Evolutionary conservation across 2,329 filamentous ascomycete genomes (phyloP).

Genomic region (Pseudophaeomoniella oleicola): DNA sequence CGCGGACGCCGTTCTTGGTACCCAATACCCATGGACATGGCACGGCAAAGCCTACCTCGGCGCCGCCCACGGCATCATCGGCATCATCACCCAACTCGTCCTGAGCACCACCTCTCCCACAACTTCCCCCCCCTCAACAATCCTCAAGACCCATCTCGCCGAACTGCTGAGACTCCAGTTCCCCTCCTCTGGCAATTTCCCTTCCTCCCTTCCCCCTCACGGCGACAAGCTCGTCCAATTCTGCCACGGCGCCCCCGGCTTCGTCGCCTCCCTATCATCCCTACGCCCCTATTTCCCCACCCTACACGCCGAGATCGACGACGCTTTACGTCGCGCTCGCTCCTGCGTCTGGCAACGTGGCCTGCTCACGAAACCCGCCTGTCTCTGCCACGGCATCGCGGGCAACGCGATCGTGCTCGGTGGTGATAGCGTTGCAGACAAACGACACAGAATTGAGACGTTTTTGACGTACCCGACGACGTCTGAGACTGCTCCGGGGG

Average conservation of each 20-base stretch:
- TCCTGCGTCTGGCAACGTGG: slow-evolving; percentile 42
- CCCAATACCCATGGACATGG: slow-evolving; percentile 47
- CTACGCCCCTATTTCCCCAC: slow-evolving; percentile 37
- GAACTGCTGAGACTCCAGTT: slow-evolving; percentile 43
- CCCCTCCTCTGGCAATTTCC: slow-evolving; percentile 48
- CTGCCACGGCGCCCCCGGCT: slow-evolving; percentile 53
- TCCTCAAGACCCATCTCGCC: slow-evolving; percentile 37
- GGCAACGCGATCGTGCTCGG: slow-evolving; percentile 43
- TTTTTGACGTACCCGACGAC: slow-evolving; percentile 46
- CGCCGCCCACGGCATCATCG: slow-evolving; percentile 52
- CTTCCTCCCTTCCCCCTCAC: slow-evolving; percentile 30
- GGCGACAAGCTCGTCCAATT: slow-evolving; percentile 40
- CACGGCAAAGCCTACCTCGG: slow-evolving; percentile 49
- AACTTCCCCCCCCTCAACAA: slow-evolving; percentile 14
- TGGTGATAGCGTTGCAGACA: slow-evolving; percentile 14
- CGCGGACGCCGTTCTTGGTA: slow-evolving; percentile 44
- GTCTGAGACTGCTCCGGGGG: slow-evolving; percentile 38
- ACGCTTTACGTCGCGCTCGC: slow-evolving; percentile 17
- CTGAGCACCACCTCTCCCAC: slow-evolving; percentile 14
- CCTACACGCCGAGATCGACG: slow-evolving; percentile 6
- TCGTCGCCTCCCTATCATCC: slow-evolving; percentile 42
- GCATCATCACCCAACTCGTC: slow-evolving; percentile 57
- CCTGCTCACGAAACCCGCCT: slow-evolving; percentile 48
- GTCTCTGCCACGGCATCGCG: slow-evolving; percentile 50
- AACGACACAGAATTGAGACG: slow-evolving; percentile 36